Evolutionary conservation across 2,329 filamentous ascomycete species (phyloP).

Genomic region (Huntiella decipiens): DNA sequence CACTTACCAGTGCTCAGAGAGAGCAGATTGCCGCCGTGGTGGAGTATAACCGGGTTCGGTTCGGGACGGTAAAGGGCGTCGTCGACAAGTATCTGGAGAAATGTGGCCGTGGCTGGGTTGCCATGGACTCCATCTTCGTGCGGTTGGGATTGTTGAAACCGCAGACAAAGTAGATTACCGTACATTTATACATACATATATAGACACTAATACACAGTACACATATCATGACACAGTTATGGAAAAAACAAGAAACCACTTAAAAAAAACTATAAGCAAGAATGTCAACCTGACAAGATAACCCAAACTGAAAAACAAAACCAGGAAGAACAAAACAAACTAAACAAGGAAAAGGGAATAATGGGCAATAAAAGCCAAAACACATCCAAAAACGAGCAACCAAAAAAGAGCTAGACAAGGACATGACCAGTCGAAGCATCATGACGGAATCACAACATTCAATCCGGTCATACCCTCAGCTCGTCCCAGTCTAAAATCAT

Average conservation of each 20-base stretch:
- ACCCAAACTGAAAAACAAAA: conserved; percentile 12
- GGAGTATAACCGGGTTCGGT: conserved; percentile 65
- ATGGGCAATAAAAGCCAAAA: conserved; percentile 12
- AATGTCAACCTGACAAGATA: conserved; percentile 1
- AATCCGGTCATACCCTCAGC: not conserved
- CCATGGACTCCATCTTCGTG: conserved; percentile 75
- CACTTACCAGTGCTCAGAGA: conserved; percentile 31
- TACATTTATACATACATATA: conserved; percentile 1
- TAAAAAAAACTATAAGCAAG: not conserved
- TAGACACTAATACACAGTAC: conserved; percentile 1
- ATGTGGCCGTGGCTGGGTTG: conserved; percentile 80
- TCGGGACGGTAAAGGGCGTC: conserved; percentile 54
- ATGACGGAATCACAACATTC: too few relatives aligned
- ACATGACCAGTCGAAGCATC: too few relatives aligned
- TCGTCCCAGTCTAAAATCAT: not conserved
- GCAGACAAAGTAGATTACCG: not conserved
- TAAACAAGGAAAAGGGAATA: conserved; percentile 15
- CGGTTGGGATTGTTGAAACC: conserved; percentile 33
- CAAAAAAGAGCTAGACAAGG: not conserved
- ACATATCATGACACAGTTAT: not conserved
- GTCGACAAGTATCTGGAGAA: conserved; percentile 75
- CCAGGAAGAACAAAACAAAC: conserved; percentile 17
- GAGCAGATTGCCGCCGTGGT: conserved; percentile 53
- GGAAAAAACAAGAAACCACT: not conserved
- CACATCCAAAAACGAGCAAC: conserved; percentile 7